A percentile compares a stretch with the other conserved stretches of the same genome.
These are phyloP conservation scores for Xerocomus amazonicus DNA, from an alignment of 1,284 basidiomycete genomes.

Conservation along the genomic window DNA sequence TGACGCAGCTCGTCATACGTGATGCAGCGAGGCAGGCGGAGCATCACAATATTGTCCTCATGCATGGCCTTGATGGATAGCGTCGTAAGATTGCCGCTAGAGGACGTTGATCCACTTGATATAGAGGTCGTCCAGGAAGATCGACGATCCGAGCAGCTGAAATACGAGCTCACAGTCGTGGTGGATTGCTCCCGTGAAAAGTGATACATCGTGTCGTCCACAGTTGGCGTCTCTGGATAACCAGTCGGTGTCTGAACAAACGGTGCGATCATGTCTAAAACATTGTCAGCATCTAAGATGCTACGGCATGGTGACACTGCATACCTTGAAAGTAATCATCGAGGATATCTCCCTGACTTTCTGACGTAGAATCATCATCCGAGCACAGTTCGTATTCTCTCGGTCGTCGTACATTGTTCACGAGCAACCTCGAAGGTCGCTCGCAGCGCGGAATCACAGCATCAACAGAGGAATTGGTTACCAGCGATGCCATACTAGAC, in stretches of 20 bases:
- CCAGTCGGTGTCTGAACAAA: slow-evolving; percentile 17
- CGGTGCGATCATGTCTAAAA: slow-evolving; percentile 39
- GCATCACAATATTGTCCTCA: slow-evolving; percentile 56
- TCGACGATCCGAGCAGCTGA: slow-evolving; percentile 16
- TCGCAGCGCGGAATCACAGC: slow-evolving; percentile 45
- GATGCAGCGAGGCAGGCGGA: slow-evolving; percentile 48
- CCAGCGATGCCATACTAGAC: slow-evolving; percentile 56
- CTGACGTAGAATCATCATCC: slow-evolving; percentile 25
- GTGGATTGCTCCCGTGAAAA: slow-evolving; percentile 9
- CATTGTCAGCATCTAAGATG: slow-evolving; percentile 7
- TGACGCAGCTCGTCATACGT: slow-evolving; percentile 49
- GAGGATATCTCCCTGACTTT: slow-evolving; percentile 45
- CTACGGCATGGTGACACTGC: slow-evolving; percentile 7
- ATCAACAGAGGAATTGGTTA: slow-evolving; percentile 55
- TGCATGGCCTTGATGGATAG: slow-evolving; percentile 64
- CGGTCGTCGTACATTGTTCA: slow-evolving; percentile 10
- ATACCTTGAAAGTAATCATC: slow-evolving; percentile 49
- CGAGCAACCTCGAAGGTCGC: slow-evolving; percentile 4
- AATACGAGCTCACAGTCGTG: slow-evolving; percentile 11
- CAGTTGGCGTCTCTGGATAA: slow-evolving; percentile 21
- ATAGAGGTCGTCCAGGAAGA: slow-evolving; percentile 28
- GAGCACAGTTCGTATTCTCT: slow-evolving; percentile 34
- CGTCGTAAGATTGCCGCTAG: slow-evolving; percentile 27
- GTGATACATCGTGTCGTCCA: slow-evolving; percentile 9
- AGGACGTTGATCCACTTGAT: slow-evolving; percentile 29